Base-by-base conservation (phyloP, 2,329 filamentous ascomycete species). In the Xylaria sp. region DNA sequence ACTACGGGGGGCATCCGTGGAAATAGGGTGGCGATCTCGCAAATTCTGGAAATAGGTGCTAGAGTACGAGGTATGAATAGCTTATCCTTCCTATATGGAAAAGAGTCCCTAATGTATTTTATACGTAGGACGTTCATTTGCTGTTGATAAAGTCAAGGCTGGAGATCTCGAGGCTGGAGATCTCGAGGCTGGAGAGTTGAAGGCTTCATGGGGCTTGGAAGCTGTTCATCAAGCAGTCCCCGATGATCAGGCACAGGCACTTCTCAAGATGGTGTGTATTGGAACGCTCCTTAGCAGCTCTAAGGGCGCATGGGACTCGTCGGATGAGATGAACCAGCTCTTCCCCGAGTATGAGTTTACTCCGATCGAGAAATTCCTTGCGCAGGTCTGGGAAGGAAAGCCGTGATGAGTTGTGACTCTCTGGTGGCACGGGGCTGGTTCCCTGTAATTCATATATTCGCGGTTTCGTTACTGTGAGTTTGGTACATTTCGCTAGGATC, bases 141-240 rank as follows among this genome's bases (percentile, higher is more conserved):
- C 68, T 0, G 71, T 87, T 9, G 83, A 86, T 4, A 79, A 79
- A n/a, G 76, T 88, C 1, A 80, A 79, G 42, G 61, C 79, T 0
- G 79, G 81, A 58, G 85, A 89, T 71, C 81, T 89, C 4, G 75
- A 82, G 71, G 79, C 76, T 2, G 85, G 84, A 6, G 64, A 66
- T n/a, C n/a, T 89, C 4, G 75, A 82, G 71, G 79, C 76, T 2
- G 85, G 84, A 6, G 64, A 66, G 12, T 70, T 83, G 1, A 79
- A 79, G 14, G 76, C 81, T 0, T 80, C 79, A 3, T 86, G 85
- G 85, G 65, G 75, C 21, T 74, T 83, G 32, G 21, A 71, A 51
- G 72, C 71, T 0, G 59, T 67, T 17, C 76, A 81, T 53, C 65
- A 61, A 4, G 70, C 77, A 2, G 74, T 85, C 34, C 71, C 79